Conservation (phyloP, 148 eudicot species). For the Heliamphora exappendiculata region DNA sequence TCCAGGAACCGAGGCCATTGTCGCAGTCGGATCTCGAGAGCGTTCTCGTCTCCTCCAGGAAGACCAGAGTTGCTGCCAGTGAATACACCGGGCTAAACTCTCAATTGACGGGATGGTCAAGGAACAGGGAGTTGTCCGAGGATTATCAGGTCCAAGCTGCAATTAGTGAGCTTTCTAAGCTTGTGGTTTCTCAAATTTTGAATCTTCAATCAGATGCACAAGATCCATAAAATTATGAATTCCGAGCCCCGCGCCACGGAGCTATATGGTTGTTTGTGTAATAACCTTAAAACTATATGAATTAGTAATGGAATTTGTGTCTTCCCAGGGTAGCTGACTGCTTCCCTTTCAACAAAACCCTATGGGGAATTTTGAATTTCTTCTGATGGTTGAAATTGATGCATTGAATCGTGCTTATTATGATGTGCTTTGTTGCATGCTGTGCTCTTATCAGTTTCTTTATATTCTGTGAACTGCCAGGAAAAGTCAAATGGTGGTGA, state of each 20-base stretch:
- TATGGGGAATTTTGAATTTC: not conserved
- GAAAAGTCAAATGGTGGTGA: not conserved
- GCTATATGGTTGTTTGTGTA: not conserved
- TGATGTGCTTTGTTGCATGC: not conserved
- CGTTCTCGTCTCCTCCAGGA: conserved; percentile 43
- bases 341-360: not conserved
- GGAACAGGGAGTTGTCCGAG: conserved; percentile 36
- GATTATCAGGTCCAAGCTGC: conserved; percentile 59
- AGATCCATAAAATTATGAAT: conserved; percentile 22
- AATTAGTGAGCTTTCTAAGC: conserved; percentile 61
- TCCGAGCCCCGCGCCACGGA: not conserved
- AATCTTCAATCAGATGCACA: conserved; percentile 47
- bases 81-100: conserved; percentile 54
- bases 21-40: conserved; percentile 62
- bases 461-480: not conserved
- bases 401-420: not conserved
- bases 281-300: not conserved
- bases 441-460: not conserved
- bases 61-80: conserved; percentile 62
- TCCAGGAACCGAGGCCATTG: conserved; percentile 66
- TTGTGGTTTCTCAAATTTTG: conserved; percentile 61
- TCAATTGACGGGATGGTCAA: conserved; percentile 37
- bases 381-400: not conserved
- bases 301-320: not conserved
- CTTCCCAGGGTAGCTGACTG: not conserved